Evolutionary conservation across 139 green algal genomes (phyloP).

Genomic region (Ettlia oleoabundans): DNA sequence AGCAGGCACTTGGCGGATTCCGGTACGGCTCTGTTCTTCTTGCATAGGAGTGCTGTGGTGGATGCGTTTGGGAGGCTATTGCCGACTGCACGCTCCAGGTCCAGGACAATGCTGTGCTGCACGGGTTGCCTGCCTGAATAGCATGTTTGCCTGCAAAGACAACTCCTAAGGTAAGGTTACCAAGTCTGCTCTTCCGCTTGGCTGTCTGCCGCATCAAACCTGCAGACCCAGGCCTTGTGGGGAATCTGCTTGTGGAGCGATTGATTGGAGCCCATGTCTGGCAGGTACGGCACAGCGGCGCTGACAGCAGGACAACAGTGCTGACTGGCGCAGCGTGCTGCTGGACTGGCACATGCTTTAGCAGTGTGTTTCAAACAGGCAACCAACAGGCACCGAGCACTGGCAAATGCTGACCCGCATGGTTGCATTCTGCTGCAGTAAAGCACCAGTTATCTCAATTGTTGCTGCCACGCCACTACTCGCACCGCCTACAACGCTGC

Average conservation of each 20-base stretch:
- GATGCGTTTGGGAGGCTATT: not conserved
- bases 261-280: slow-evolving; percentile 81
- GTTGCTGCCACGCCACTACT: not conserved
- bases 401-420: too few species aligned
- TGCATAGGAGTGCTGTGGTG: not conserved
- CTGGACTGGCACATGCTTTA: too few species aligned
- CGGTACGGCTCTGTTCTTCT: not conserved
- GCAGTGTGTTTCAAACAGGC: too few species aligned
- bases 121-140: too few species aligned
- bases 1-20: slow-evolving; percentile 34
- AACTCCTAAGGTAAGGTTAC: too few species aligned
- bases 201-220: too few species aligned
- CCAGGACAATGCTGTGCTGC: too few species aligned
- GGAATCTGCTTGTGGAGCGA: slow-evolving; percentile 93
- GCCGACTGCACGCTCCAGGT: not conserved
- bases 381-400: too few species aligned
- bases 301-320: not conserved
- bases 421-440: too few species aligned
- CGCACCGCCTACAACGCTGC: not conserved
- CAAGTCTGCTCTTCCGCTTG: too few species aligned
- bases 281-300: slow-evolving; percentile 48
- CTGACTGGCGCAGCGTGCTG: too few species aligned
- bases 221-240: slow-evolving; percentile 86
- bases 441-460: too few species aligned
- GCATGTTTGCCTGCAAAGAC: not conserved